Evolutionary conservation across 768 basidiomycete species (phyloP), one percentile per base, ranked within the genome.

Genomic region (Xerocomellus amylosporus): DNA sequence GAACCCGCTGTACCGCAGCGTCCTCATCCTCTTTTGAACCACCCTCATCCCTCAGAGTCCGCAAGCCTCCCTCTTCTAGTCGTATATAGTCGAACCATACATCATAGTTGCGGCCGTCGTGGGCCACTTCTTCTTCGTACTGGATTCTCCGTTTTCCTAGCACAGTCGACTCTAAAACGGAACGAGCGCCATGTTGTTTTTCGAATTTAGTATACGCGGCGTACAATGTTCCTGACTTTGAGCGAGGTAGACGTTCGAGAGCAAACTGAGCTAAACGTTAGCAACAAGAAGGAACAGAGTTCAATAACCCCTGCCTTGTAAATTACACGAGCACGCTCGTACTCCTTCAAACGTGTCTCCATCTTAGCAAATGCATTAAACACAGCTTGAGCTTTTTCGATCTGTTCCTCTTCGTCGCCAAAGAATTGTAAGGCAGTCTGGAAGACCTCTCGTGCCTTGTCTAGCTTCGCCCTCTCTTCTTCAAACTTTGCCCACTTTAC

Each of bases 41-140:
- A 2, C 88, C 91, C 58, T 90, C 88, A 14, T 87, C 87, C 60
- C 76, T 82, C 24, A 92, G 76, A 55, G 92, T 86, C 33, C 81
- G 75, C 62, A 84, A 82, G 0, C 94, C 91, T 22, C 86, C 90
- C 72, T 98, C 97, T 68, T 98, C 97, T 33, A 99, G 69, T 17
- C 95, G 81, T 20, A 93, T 83, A 62, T 96, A 96, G 65, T 98
- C 97, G 66, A 99, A 98, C 97, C 97, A 99, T 0, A 89, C 87
- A 70, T 98, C 97, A 67, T 98, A 99, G 69, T 98, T 98, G 40
- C 88, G 84, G 1, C 92, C 87, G 59, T 98, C 93, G 53, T 96
- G 88, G 10, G 85, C 70, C 2, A 98, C 73, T 72, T 99, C 97
- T 59, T 99, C 97, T 68, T 99, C 97, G 65, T 99, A 98, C 64